A percentile compares a stretch with the other conserved stretches of the same genome.
phyloP scores from a whole-genome alignment of 257 asterid species.

The Solanum ahanhuiri region DNA sequence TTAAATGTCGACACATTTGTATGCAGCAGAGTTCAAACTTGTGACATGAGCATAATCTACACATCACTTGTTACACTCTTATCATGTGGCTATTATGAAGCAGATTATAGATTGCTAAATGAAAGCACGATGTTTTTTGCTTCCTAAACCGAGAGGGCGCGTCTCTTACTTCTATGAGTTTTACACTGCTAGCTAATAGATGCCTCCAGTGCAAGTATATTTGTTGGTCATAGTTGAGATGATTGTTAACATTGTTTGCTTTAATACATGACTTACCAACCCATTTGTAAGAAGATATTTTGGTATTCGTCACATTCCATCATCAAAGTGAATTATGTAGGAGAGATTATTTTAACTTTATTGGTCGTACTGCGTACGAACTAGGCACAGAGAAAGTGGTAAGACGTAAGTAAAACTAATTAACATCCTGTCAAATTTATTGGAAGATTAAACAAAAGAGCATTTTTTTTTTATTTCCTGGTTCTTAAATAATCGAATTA shows the following conservation, averaged over 20 bases:
- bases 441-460: too few species aligned
- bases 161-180: not conserved
- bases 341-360: too few species aligned
- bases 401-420: too few species aligned
- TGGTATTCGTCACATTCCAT: not conserved
- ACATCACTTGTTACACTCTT: too few species aligned
- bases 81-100: not conserved
- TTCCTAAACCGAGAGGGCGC: not conserved
- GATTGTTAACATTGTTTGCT: not conserved
- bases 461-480: too few species aligned
- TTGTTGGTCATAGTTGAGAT: not conserved
- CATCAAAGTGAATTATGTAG: too few species aligned
- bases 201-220: not conserved
- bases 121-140: not conserved
- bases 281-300: not conserved
- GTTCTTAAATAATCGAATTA: too few species aligned
- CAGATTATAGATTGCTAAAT: not conserved
- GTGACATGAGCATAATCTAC: not conserved
- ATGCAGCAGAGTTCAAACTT: not conserved
- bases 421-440: too few species aligned
- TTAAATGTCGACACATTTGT: not conserved
- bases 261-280: not conserved
- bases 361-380: too few species aligned
- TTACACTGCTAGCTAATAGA: not conserved
- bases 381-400: too few species aligned